Conservation (phyloP, 176 grass and related monocot genomes). For the Triticum urartu region DNA sequence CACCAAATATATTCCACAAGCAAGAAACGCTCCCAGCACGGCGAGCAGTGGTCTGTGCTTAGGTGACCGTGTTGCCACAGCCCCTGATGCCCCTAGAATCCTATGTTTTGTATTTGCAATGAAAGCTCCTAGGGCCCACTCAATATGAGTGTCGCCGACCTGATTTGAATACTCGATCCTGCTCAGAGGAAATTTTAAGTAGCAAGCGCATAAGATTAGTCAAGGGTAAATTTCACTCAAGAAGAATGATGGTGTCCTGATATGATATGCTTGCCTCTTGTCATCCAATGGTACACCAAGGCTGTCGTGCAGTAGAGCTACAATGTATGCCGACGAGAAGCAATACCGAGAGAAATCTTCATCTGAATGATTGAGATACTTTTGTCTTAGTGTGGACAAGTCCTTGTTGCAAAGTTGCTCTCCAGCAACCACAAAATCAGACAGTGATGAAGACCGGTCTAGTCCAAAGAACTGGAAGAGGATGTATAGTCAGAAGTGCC, state of each 20-base stretch:
- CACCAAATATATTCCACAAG: constrained; percentile 41
- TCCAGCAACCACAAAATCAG: constrained; percentile 68
- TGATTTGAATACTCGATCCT: constrained; percentile 87
- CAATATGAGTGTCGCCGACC: constrained; percentile 54
- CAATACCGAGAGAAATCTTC: constrained; percentile 82
- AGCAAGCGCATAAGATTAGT: not conserved
- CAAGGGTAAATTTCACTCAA: constrained; percentile 19
- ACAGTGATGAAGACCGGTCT: constrained; percentile 54
- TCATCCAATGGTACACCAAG: constrained; percentile 69
- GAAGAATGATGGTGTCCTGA: not conserved
- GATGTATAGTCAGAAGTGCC: constrained; percentile 8
- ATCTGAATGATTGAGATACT: constrained; percentile 52
- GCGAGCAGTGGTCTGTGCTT: constrained; percentile 28
- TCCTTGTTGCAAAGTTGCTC: constrained; percentile 77
- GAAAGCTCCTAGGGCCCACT: constrained; percentile 87
- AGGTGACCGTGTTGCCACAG: constrained; percentile 15
- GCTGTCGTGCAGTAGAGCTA: constrained; percentile 74
- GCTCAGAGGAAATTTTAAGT: not conserved
- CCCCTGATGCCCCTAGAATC: not conserved
- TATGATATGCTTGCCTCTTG: constrained; percentile 54
- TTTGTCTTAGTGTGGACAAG: constrained; percentile 54
- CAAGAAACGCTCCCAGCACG: constrained; percentile 36
- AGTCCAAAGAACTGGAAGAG: constrained; percentile 78
- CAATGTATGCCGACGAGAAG: constrained; percentile 93
- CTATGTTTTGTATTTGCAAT: constrained; percentile 38